Percentiles rank a stretch among this genome's conserved stretches.
Evolutionary conservation across 129 eudicot species (phyloP).

Genomic region (Deinandra increscens): DNA sequence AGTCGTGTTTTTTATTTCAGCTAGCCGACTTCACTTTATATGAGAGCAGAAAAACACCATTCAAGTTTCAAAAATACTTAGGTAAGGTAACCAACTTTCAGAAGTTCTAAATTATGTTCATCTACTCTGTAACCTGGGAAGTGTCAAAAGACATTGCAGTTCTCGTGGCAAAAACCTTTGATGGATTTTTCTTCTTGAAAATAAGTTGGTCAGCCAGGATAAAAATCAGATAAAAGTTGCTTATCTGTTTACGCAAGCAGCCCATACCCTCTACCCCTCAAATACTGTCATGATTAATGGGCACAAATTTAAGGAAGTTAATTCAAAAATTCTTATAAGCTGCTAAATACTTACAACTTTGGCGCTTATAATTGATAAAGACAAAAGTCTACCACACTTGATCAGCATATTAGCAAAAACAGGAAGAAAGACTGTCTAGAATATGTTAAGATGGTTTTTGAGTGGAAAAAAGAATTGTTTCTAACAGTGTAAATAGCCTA

Average conservation of each 20-base stretch:
- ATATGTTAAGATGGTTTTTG: background rate
- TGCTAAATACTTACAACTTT: background rate
- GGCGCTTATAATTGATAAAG: background rate
- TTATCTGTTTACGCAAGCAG: background rate
- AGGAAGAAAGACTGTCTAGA: background rate
- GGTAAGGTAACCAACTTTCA: background rate
- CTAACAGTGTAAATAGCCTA: background rate
- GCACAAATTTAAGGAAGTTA: too few relatives aligned
- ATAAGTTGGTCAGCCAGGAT: background rate
- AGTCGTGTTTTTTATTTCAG: slow-evolving; percentile 6
- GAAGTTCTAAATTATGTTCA: background rate
- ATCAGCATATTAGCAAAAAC: background rate
- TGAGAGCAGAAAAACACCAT: background rate
- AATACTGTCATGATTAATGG: background rate
- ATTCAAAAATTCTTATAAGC: too few relatives aligned
- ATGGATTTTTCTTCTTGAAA: too few relatives aligned
- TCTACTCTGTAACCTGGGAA: background rate
- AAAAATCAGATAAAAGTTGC: background rate
- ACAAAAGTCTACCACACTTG: background rate
- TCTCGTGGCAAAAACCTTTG: background rate
- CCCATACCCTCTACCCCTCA: background rate
- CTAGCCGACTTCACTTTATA: background rate
- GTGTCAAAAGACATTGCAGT: background rate
- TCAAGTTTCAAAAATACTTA: background rate
- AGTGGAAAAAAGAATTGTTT: background rate